Conservation (phyloP, 2,329 filamentous ascomycete genomes). For the Mariannaea elegans region DNA sequence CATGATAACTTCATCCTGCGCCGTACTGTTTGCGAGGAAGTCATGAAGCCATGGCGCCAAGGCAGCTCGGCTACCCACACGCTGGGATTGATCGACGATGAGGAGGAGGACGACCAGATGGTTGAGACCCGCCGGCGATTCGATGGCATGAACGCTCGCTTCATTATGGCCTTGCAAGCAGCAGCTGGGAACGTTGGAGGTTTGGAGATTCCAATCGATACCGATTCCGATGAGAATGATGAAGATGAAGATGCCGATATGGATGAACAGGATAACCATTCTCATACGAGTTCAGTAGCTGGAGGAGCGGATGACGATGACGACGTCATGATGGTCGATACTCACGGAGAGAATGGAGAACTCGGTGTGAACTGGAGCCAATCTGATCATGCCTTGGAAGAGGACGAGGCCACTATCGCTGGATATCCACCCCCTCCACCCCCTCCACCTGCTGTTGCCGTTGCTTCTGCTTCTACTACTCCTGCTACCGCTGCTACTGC, state of each 20-base stretch:
- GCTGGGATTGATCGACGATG: slow-evolving; percentile 51
- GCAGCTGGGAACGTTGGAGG: slow-evolving; percentile 41
- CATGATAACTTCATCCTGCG: slow-evolving; percentile 81
- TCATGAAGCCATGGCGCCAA: slow-evolving; percentile 85
- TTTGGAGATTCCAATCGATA: slow-evolving; percentile 42
- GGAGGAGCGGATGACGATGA: slow-evolving; percentile 58
- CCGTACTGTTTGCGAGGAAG: slow-evolving; percentile 86
- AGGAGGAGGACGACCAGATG: slow-evolving; percentile 59
- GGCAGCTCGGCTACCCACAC: slow-evolving; percentile 86
- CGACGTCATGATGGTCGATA: slow-evolving; percentile 67
- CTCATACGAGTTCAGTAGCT: slow-evolving; percentile 43
- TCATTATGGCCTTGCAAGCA: slow-evolving; percentile 49
- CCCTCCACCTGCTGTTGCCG: slow-evolving; percentile 57
- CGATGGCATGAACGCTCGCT: slow-evolving; percentile 47
- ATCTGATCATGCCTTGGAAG: slow-evolving; percentile 74
- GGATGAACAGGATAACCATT: slow-evolving; percentile 48
- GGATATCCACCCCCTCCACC: slow-evolving; percentile 76
- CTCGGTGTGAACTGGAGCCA: slow-evolving; percentile 61
- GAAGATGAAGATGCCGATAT: slow-evolving; percentile 53
- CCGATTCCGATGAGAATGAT: slow-evolving; percentile 42
- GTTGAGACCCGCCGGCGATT: slow-evolving; percentile 47
- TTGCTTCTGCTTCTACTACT: slow-evolving; percentile 36
- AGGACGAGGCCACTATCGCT: slow-evolving; percentile 79
- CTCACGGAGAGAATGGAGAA: slow-evolving; percentile 55
- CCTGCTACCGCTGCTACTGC: slow-evolving; percentile 39